Conservation (phyloP, 176 grass and related monocot genomes). For the Cenchrus americanus region DNA sequence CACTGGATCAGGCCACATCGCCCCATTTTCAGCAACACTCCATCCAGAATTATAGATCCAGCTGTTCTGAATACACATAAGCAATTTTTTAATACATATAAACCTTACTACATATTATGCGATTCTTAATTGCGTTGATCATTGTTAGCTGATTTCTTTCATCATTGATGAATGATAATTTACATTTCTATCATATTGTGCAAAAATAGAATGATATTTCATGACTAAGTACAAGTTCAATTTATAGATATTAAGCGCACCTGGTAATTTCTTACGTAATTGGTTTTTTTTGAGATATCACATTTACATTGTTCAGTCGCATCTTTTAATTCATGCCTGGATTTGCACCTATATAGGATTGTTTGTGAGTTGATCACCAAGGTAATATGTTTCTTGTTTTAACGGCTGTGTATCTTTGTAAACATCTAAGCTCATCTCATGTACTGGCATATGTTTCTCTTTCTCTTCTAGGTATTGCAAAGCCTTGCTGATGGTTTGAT, state of each 20-base stretch:
- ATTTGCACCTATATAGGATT: conserved; percentile 10
- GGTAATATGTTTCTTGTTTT: conserved; percentile 10
- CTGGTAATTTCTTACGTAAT: conserved; percentile 15
- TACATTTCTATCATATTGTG: background rate
- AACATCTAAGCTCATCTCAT: conserved; percentile 26
- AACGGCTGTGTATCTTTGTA: conserved; percentile 13
- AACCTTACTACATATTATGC: background rate
- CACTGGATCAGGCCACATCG: background rate
- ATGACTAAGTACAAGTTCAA: background rate
- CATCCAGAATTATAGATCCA: background rate
- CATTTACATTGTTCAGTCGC: conserved; percentile 9
- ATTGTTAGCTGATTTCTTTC: background rate
- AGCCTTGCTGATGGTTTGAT: conserved; percentile 74
- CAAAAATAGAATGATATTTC: background rate
- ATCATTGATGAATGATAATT: background rate
- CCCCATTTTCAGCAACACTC: background rate
- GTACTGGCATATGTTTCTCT: conserved; percentile 24
- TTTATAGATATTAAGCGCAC: conserved; percentile 7
- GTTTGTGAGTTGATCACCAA: conserved; percentile 27
- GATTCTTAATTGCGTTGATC: background rate
- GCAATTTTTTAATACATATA: background rate
- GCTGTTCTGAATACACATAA: background rate
- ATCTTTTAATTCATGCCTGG: background rate
- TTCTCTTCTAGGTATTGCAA: conserved; percentile 72
- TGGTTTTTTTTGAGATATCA: background rate